A percentile compares a stretch with the other conserved stretches of the same genome.
Evolutionary conservation across 2,329 filamentous ascomycete genomes (phyloP).

Genomic region (Fusarium pininemorale): DNA sequence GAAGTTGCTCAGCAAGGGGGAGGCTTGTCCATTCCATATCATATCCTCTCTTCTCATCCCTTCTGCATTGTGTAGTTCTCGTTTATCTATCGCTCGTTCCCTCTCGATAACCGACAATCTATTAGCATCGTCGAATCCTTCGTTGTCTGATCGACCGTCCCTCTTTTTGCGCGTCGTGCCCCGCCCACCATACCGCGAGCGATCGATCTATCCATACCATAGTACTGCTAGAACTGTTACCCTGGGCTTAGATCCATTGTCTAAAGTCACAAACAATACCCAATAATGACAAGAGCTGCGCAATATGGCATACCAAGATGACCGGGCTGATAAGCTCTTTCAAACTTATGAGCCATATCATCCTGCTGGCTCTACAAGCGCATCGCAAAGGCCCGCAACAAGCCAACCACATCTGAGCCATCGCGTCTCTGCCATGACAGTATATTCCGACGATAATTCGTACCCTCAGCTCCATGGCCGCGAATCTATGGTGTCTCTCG

Average conservation of each 20-base stretch:
- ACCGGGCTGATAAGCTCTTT: conserved; percentile 44
- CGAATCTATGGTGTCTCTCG: conserved; percentile 53
- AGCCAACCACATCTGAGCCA: conserved; percentile 42
- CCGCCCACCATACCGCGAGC: conserved; percentile 10
- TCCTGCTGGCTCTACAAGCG: background rate
- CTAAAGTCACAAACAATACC: background rate
- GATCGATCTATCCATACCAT: background rate
- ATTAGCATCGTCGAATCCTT: background rate
- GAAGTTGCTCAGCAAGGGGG: conserved; percentile 21
- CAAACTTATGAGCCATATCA: conserved; percentile 31
- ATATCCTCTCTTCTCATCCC: background rate
- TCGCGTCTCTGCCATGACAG: conserved; percentile 47
- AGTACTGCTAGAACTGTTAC: conserved; percentile 6
- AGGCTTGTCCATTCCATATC: conserved; percentile 16
- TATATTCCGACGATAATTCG: conserved; percentile 43
- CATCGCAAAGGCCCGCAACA: conserved; percentile 14
- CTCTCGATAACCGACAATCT: conserved; percentile 4
- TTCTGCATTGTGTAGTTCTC: background rate
- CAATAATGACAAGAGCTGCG: conserved; percentile 35
- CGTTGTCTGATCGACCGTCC: background rate
- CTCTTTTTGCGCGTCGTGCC: conserved; percentile 15
- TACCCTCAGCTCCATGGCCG: conserved; percentile 46
- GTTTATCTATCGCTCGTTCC: background rate
- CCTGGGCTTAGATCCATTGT: background rate
- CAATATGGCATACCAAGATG: conserved; percentile 46